Conservation (phyloP, 106 monocot species). For the Allium fistulosum region DNA sequence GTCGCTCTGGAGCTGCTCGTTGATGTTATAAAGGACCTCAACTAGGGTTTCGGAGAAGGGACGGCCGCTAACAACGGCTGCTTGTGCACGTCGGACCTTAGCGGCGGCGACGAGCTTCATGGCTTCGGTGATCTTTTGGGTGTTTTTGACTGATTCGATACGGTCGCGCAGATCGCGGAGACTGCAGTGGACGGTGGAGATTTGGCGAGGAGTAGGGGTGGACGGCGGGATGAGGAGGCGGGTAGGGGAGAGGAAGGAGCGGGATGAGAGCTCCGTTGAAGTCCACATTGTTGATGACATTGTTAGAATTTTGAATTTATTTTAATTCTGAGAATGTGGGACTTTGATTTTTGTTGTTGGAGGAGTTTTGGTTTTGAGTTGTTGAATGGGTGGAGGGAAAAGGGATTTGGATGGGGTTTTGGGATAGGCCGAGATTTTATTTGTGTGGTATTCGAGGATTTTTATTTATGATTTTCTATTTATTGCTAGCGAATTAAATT, state of each 20-base stretch:
- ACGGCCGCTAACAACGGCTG: constrained; percentile 79
- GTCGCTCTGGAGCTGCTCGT: constrained; percentile 82
- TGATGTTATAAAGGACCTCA: constrained; percentile 91
- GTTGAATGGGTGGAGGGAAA: constrained; percentile 6
- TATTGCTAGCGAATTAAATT: too few relatives aligned
- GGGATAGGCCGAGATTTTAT: constrained; percentile 1
- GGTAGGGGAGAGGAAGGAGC: constrained; percentile 8
- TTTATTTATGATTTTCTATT: too few relatives aligned
- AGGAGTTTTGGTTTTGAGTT: neutral
- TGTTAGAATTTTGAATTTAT: neutral
- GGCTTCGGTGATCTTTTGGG: constrained; percentile 96
- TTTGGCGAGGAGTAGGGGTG: constrained; percentile 3
- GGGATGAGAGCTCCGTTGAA: constrained; percentile 13
- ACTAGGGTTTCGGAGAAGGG: constrained; percentile 97
- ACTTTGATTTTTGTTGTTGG: neutral
- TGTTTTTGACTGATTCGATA: constrained; percentile 84
- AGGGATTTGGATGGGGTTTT: neutral
- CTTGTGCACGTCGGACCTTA: constrained; percentile 85
- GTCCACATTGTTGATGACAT: constrained; percentile 14
- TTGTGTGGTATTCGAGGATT: neutral
- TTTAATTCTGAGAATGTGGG: neutral
- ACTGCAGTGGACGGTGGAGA: constrained; percentile 13
- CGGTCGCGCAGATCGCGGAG: constrained; percentile 70
- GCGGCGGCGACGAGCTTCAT: constrained; percentile 99
- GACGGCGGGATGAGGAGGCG: constrained; percentile 9